These are phyloP conservation scores for Ophiostoma ulmi DNA, from an alignment of 2,329 filamentous ascomycete genomes.

Conservation along the genomic window DNA sequence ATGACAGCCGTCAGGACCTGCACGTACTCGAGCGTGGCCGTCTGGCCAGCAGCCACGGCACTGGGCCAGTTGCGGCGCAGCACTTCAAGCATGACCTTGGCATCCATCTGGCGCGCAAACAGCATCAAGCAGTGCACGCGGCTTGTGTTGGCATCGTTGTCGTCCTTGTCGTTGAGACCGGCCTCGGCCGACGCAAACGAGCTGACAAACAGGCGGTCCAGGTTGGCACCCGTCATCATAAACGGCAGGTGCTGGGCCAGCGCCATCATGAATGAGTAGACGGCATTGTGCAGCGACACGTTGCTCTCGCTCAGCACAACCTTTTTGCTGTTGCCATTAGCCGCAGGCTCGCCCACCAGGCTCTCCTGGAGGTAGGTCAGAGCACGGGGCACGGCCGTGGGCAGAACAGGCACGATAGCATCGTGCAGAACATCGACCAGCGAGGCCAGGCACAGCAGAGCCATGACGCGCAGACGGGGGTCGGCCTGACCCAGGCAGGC, in stretches of 20 bases:
- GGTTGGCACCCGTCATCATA: conserved; percentile 72
- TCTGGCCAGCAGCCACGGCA: conserved; percentile 55
- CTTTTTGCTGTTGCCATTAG: neutral
- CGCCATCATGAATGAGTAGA: conserved; percentile 72
- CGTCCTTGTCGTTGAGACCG: conserved; percentile 51
- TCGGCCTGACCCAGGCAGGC: conserved; percentile 72
- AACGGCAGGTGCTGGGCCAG: conserved; percentile 80
- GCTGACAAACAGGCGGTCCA: conserved; percentile 65
- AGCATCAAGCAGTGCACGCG: conserved; percentile 66
- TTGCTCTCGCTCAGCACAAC: neutral
- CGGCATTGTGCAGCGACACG: conserved; percentile 70
- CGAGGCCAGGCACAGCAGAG: conserved; percentile 82
- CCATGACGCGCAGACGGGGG: conserved; percentile 69
- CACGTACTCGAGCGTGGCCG: conserved; percentile 65
- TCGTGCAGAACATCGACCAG: conserved; percentile 84
- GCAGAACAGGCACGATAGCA: conserved; percentile 76
- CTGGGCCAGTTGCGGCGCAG: conserved; percentile 66
- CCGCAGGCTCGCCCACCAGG: conserved; percentile 46
- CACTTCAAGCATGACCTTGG: conserved; percentile 68
- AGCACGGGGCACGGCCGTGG: conserved; percentile 65
- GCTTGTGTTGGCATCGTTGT: conserved; percentile 58
- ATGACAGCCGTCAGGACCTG: conserved; percentile 65
- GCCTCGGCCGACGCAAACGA: conserved; percentile 67
- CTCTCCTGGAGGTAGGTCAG: conserved; percentile 66
- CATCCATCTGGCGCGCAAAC: conserved; percentile 70